These are phyloP conservation scores for Cymbidium sinense DNA, from an alignment of 106 monocot species.

Conservation along the genomic window DNA sequence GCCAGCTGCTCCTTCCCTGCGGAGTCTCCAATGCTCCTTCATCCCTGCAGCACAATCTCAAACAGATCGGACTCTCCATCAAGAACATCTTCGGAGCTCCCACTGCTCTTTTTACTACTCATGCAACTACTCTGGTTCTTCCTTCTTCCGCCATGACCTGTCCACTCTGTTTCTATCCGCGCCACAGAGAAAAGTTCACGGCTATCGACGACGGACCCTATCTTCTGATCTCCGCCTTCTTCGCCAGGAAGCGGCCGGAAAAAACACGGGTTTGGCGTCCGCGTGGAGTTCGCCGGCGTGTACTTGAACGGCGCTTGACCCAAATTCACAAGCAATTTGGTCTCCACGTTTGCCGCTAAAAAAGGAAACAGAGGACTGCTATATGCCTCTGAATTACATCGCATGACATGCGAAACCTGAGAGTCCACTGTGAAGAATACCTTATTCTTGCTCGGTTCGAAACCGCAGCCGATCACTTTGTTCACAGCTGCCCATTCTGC, in stretches of 20 bases:
- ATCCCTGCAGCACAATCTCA: constrained; percentile 53
- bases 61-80: constrained; percentile 76
- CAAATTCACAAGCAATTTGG: constrained; percentile 54
- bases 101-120: constrained; percentile 18
- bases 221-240: too few species aligned
- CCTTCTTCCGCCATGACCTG: constrained; percentile 5
- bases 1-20: too few species aligned
- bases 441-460: constrained; percentile 59
- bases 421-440: constrained; percentile 81
- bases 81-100: constrained; percentile 1
- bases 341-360: constrained; percentile 40
- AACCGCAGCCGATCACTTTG: constrained; percentile 74
- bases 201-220: constrained; percentile 37
- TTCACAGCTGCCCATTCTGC: constrained; percentile 39
- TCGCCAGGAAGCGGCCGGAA: neutral
- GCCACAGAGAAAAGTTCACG: constrained; percentile 70
- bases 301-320: constrained; percentile 69
- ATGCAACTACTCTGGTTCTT: neutral
- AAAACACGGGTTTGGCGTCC: constrained; percentile 54
- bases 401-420: constrained; percentile 43
- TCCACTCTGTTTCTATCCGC: constrained; percentile 9
- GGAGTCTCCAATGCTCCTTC: constrained; percentile 6
- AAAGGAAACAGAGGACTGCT: constrained; percentile 52
- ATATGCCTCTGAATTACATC: constrained; percentile 63
- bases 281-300: constrained; percentile 44